A percentile compares a stretch with the other conserved stretches of the same genome.
These are phyloP conservation scores for Pestalotiopsis fici DNA, from an alignment of 2,329 filamentous ascomycete genomes.

Conservation along the genomic window DNA sequence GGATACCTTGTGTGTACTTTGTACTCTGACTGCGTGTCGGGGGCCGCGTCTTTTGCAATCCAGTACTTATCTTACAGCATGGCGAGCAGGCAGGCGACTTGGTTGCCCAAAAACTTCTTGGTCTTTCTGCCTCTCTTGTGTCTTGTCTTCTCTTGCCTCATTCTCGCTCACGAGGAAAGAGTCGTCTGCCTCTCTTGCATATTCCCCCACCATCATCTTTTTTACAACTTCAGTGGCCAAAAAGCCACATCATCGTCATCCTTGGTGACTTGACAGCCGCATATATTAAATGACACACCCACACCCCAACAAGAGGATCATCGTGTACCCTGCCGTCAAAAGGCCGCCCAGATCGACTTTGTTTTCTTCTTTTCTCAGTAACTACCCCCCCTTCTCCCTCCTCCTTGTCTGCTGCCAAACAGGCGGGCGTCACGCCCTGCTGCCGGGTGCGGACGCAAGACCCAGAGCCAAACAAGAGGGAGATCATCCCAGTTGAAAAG, in stretches of 20 bases:
- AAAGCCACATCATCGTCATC: conserved; percentile 12
- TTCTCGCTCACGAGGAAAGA: too few relatives aligned
- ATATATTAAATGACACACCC: conserved; percentile 18
- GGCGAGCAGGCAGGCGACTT: not conserved
- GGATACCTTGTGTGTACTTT: not conserved
- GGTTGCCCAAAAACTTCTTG: too few relatives aligned
- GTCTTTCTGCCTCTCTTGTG: not conserved
- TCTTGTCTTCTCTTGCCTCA: not conserved
- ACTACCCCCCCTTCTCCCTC: too few relatives aligned
- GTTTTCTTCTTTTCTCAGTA: not conserved
- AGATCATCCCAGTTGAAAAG: not conserved
- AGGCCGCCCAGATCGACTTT: not conserved
- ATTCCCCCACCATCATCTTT: not conserved
- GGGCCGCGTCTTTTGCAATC: not conserved
- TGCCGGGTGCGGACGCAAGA: not conserved
- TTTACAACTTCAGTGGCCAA: conserved; percentile 13
- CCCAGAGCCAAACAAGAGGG: not conserved
- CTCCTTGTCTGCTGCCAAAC: not conserved
- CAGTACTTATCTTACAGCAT: not conserved
- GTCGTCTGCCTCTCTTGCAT: not conserved
- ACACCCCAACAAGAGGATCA: not conserved
- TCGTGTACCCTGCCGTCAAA: not conserved
- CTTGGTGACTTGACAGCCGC: conserved; percentile 16
- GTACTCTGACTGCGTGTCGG: not conserved
- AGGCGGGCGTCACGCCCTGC: not conserved